Base-by-base conservation (phyloP, 2,329 filamentous ascomycete species). In the Grosmannia penicillata region DNA sequence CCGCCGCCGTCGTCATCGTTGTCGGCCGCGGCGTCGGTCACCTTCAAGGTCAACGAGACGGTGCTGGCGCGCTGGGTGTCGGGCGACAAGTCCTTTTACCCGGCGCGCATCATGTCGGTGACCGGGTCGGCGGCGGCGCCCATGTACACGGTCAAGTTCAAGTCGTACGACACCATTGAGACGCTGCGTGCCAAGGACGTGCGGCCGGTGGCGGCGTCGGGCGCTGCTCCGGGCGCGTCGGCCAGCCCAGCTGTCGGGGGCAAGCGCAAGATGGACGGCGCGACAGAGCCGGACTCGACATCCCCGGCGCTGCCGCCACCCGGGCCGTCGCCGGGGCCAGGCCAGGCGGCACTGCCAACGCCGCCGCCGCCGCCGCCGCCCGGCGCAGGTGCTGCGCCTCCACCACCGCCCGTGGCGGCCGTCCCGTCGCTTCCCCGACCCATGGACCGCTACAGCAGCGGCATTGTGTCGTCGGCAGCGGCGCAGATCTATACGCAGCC, bases 111-210 rank as follows among this genome's bases (percentile, higher is more conserved):
- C 57, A 89, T 85, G 37, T 87, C 82, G 37, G 87, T 95, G 50
- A 95, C 89, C 18, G 91, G 91, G 42, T 94, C 86, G 8, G 78
- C 80, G n/a, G 82, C 77, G 31, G 82, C 84, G 37, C 89, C 87
- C 26, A 83, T 95, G 46, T 98, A 95, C 57, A 81, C 84, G 34
- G 87, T 98, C 57, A 91, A 82, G 49, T 98, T 96, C 68, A 89
- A 93, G 61, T 83, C 76, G 51, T 96, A 96, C 61, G 75, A 79
- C 46, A 85, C 72, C 18, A 84, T 80, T 33, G 86, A 94, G 58
- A 91, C 82, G 25, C 61, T 93, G 43, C 74, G 78, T 43, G 75
- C 81, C 44, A 79, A 81, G 57, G 86, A 96, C 52, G 83, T 95
- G 47, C 78, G 83, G 51, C 83, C 86, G 36, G 63, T 91, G 26